A percentile compares a stretch with the other conserved stretches of the same genome.
These are phyloP conservation scores for Talaromyces sp. DNA, from an alignment of 2,329 filamentous ascomycete species.

Conservation along the genomic window DNA sequence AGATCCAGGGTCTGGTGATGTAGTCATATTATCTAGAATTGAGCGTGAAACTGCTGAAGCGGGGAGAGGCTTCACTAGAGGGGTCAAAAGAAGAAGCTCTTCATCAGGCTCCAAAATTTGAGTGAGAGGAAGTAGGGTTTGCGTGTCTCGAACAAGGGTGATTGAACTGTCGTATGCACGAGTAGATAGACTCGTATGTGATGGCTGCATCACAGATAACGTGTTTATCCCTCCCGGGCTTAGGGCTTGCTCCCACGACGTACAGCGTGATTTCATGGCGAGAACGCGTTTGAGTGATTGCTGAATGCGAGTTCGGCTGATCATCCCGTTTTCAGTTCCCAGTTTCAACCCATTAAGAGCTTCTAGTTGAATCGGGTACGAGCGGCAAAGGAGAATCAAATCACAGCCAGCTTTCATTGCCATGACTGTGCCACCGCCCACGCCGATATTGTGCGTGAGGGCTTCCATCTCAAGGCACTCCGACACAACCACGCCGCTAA, in stretches of 20 bases:
- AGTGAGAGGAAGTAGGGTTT: slow-evolving; percentile 74
- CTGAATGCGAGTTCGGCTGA: slow-evolving; percentile 71
- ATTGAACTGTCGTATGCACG: slow-evolving; percentile 89
- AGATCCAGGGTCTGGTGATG: slow-evolving; percentile 49
- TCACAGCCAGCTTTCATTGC: slow-evolving; percentile 95
- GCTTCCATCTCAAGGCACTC: slow-evolving; percentile 97
- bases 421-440: slow-evolving; percentile 95
- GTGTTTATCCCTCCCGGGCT: slow-evolving; percentile 74
- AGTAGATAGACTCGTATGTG: slow-evolving; percentile 73
- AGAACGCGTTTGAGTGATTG: slow-evolving; percentile 75
- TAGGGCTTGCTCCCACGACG: slow-evolving; percentile 86
- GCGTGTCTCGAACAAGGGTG: slow-evolving; percentile 84
- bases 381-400: slow-evolving; percentile 79
- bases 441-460: slow-evolving; percentile 90
- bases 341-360: slow-evolving; percentile 85
- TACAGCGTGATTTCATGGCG: slow-evolving; percentile 74
- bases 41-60: slow-evolving; percentile 77
- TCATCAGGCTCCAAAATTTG: slow-evolving; percentile 77
- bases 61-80: slow-evolving; percentile 84
- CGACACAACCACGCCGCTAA: slow-evolving; percentile 87
- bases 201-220: slow-evolving; percentile 73
- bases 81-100: slow-evolving; percentile 82
- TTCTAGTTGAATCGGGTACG: slow-evolving; percentile 82
- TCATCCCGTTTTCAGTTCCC: slow-evolving; percentile 84
- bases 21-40: slow-evolving; percentile 43